A percentile compares a stretch with the other conserved stretches of the same genome.
phyloP scores from a whole-genome alignment of 352 stramenopile genomes.

The Peronosclerospora sorghi region DNA sequence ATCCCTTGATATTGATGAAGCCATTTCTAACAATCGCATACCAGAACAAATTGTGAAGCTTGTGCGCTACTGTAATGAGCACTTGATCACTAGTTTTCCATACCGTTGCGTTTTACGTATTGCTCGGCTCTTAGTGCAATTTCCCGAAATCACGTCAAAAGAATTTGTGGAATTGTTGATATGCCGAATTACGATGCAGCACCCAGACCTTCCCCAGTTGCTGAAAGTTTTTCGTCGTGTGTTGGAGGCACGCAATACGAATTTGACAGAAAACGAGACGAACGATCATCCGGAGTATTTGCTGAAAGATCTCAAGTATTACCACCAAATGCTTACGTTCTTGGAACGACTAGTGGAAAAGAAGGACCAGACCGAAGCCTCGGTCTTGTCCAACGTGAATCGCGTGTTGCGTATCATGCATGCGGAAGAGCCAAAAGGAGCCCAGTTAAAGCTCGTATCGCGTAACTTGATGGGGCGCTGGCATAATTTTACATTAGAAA shows the following conservation, averaged over 20 bases:
- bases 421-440: slow-evolving; percentile 41
- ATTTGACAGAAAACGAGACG: slow-evolving; percentile 16
- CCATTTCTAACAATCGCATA: slow-evolving; percentile 52
- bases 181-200: slow-evolving; percentile 57
- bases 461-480: slow-evolving; percentile 65
- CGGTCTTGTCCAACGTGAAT: slow-evolving; percentile 60
- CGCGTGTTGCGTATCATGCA: slow-evolving; percentile 64
- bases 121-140: slow-evolving; percentile 52
- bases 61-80: slow-evolving; percentile 60
- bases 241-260: slow-evolving; percentile 41
- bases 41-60: slow-evolving; percentile 67
- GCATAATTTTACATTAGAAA: slow-evolving; percentile 67
- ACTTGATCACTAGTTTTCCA: slow-evolving; percentile 57
- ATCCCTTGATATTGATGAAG: slow-evolving; percentile 56
- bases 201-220: slow-evolving; percentile 54
- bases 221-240: slow-evolving; percentile 67
- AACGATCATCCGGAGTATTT: slow-evolving; percentile 31
- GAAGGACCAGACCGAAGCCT: slow-evolving; percentile 31
- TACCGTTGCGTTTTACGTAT: slow-evolving; percentile 58
- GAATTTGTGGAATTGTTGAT: slow-evolving; percentile 67
- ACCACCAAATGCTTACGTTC: slow-evolving; percentile 43
- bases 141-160: slow-evolving; percentile 46
- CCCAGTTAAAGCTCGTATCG: slow-evolving; percentile 33
- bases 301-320: slow-evolving; percentile 63
- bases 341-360: slow-evolving; percentile 39